These are phyloP conservation scores for Leccinum pellstonianum DNA, from an alignment of 768 basidiomycete species.

Conservation along the genomic window DNA sequence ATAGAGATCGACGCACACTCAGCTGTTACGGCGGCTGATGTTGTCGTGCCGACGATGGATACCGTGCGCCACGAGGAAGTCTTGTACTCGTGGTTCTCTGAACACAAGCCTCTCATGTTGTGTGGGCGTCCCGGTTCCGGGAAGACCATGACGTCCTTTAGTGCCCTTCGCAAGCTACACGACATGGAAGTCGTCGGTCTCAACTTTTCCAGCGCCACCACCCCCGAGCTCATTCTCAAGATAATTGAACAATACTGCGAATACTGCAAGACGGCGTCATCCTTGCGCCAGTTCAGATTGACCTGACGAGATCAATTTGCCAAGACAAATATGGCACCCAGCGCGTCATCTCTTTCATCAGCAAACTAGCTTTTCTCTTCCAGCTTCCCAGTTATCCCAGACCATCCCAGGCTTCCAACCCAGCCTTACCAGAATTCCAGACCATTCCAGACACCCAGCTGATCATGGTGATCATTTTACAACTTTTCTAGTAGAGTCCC, in stretches of 20 bases:
- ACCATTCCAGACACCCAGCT: too few relatives aligned
- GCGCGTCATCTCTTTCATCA: too few relatives aligned
- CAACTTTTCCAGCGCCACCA: constrained; percentile 98
- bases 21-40: constrained; percentile 91
- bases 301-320: too few relatives aligned
- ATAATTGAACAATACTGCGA: constrained; percentile 99
- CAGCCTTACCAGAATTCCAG: too few relatives aligned
- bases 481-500: too few relatives aligned
- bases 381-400: too few relatives aligned
- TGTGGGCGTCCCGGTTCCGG: constrained; percentile 99
- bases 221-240: constrained; percentile 96
- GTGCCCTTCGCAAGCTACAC: constrained; percentile 92
- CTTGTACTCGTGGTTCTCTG: constrained; percentile 96
- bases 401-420: too few relatives aligned
- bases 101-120: constrained; percentile 96
- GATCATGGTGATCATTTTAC: too few relatives aligned
- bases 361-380: too few relatives aligned
- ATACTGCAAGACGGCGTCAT: constrained; percentile 76
- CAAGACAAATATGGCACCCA: too few relatives aligned
- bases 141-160: constrained; percentile 99
- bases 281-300: too few relatives aligned
- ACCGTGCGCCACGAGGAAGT: constrained; percentile 99
- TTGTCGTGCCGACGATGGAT: constrained; percentile 98
- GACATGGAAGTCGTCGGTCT: constrained; percentile 99
- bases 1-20: constrained; percentile 97